Percentiles rank a stretch among this genome's conserved stretches.
These are phyloP conservation scores for Daedaleopsis sinensis DNA, from an alignment of 768 basidiomycete genomes.

Conservation along the genomic window DNA sequence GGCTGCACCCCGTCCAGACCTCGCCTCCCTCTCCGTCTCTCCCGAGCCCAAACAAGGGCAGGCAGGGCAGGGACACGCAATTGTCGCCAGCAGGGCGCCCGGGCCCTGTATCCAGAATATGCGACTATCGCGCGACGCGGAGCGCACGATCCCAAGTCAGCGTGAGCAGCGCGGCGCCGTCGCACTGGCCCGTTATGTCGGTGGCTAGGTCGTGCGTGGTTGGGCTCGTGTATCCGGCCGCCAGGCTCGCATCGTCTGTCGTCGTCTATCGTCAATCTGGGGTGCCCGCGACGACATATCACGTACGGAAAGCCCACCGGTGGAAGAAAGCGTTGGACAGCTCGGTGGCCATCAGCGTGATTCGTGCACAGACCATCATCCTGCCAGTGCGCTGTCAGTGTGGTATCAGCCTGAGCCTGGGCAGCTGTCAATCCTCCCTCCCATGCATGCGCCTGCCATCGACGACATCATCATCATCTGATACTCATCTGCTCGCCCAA, in stretches of 20 bases:
- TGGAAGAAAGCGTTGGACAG: too few species aligned
- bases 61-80: not conserved
- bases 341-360: constrained; percentile 1
- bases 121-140: constrained; percentile 11
- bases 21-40: not conserved
- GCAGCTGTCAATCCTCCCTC: not conserved
- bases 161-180: constrained; percentile 7
- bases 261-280: constrained; percentile 15
- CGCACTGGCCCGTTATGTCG: not conserved
- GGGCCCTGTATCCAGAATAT: not conserved
- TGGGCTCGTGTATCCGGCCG: too few species aligned
- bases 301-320: not conserved
- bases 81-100: not conserved
- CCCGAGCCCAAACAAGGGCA: not conserved
- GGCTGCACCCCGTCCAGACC: not conserved
- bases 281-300: constrained; percentile 4
- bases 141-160: not conserved
- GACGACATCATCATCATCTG: constrained; percentile 10
- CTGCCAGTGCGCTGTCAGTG: not conserved
- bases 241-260: constrained; percentile 11
- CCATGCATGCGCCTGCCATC: not conserved
- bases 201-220: not conserved
- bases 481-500: constrained; percentile 15
- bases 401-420: not conserved
- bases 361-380: not conserved